Base-by-base conservation (phyloP, 2,329 filamentous ascomycete species). In the Alternaria consortialis region DNA sequence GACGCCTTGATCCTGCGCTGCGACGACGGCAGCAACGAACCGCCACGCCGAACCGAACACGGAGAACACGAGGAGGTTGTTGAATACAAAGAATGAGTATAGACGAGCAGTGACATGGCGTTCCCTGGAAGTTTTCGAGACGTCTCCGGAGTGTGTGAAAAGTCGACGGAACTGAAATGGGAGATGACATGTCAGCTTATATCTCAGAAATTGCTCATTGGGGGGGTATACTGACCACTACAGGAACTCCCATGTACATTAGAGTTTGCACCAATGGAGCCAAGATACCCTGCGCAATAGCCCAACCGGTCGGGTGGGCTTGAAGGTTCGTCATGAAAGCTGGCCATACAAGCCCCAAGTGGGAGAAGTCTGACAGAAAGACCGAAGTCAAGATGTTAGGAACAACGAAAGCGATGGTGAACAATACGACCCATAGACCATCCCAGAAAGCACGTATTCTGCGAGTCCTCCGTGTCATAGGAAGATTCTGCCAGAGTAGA, bases 51-150 rank as follows among this genome's bases (percentile, higher is more conserved):
- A 89, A 43, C 92, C 93, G 79, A 98, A 98, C 7, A 97, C 82
- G 5, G 93, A 97, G 79, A 98, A 97, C 53, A 98, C 89, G 64
- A 98, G 83, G 56, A 98, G 80, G 76, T 98, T 97, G 85, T 99
- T 98, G 84, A 99, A 93, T 53, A 97, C 87, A 80, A 98, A 98
- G 82, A 99, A 99, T n/a, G 91, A 87, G 79, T 96, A 99, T 1
- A 99, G 85, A 77, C 96, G 96, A 64, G 88, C 89, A 59, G 94
- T 85, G 53, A 98, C 95, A 78, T 98, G 94, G 12, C 66, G 58
- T 77, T 99, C 95, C 54, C 95, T 88, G 29, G 92, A 91, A 0
- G 92, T 97, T 80, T 97, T 98, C 36, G 93, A 97, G 65, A 92
- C 87, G 76, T 97, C 94, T 64, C 95, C 95, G 7, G 92, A 91